phyloP scores from a whole-genome alignment of 2,329 filamentous ascomycete genomes.

The Pezicula carpinea region DNA sequence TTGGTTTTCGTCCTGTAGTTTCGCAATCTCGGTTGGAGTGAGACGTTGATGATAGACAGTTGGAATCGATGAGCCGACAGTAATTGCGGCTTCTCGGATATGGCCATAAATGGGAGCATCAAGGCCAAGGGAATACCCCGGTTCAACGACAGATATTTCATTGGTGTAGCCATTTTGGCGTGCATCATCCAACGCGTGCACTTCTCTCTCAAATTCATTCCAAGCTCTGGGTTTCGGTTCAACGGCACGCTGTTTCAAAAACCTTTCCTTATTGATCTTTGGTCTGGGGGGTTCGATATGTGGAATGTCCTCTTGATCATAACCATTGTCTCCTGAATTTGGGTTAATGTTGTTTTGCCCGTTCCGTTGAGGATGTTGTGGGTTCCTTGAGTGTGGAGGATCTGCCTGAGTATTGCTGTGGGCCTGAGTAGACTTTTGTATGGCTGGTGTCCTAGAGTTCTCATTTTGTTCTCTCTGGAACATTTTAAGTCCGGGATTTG shows the following conservation, averaged over 20 bases:
- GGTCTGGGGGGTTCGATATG: not conserved
- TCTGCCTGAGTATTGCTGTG: too few relatives aligned
- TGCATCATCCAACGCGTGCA: conserved; percentile 16
- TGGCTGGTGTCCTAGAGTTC: too few relatives aligned
- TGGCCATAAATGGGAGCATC: conserved; percentile 17
- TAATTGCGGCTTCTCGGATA: conserved; percentile 12
- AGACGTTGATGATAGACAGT: conserved; percentile 16
- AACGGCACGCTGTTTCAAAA: not conserved
- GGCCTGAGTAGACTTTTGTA: too few relatives aligned
- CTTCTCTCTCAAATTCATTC: conserved; percentile 8
- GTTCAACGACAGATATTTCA: conserved; percentile 21
- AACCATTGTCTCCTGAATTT: too few relatives aligned
- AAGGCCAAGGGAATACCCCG: conserved; percentile 14
- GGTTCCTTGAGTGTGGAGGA: too few relatives aligned
- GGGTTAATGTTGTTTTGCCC: too few relatives aligned
- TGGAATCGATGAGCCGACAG: conserved; percentile 13
- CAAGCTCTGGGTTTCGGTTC: conserved; percentile 7
- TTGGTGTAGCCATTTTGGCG: conserved; percentile 13
- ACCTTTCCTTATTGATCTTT: conserved; percentile 15
- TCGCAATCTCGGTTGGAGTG: conserved; percentile 20
- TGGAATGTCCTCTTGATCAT: not conserved
- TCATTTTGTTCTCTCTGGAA: too few relatives aligned
- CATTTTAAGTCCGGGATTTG: too few relatives aligned
- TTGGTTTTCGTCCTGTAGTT: conserved; percentile 16
- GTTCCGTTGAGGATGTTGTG: too few relatives aligned